Conservation (phyloP, 202 grass and related monocot species). For the Musa balbisiana region DNA sequence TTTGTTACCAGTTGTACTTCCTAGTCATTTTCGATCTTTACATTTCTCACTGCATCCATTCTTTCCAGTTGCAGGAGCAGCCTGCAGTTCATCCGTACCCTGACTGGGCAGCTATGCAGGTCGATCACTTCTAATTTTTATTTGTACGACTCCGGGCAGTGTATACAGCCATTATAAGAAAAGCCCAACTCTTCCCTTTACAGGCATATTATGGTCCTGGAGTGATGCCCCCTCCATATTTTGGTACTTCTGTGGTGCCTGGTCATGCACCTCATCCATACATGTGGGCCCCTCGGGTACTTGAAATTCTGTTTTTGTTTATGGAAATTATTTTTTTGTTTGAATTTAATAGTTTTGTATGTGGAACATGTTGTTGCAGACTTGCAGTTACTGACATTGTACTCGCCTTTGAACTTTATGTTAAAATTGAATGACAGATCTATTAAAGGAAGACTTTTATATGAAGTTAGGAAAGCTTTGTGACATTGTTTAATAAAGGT, state of each 20-base stretch:
- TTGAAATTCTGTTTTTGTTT: slow-evolving; percentile 15
- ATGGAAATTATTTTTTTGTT: not conserved
- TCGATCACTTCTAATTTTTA: slow-evolving; percentile 23
- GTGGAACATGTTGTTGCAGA: too few species aligned
- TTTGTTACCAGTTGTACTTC: not conserved
- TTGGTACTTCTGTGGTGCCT: slow-evolving; percentile 45
- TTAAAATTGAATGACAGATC: not conserved
- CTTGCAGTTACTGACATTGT: not conserved
- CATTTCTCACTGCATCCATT: slow-evolving; percentile 15
- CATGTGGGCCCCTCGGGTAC: slow-evolving; percentile 93
- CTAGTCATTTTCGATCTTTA: slow-evolving; percentile 5
- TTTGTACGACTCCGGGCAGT: not conserved
- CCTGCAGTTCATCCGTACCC: slow-evolving; percentile 64
- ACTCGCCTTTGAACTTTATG: not conserved
- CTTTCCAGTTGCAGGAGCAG: slow-evolving; percentile 52
- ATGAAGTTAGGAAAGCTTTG: too few species aligned
- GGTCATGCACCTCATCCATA: slow-evolving; percentile 68
- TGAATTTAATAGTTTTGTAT: not conserved
- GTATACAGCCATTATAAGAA: not conserved
- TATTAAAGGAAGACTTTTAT: too few species aligned
- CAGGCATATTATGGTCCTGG: slow-evolving; percentile 88
- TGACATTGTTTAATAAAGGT: too few species aligned
- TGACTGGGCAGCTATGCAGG: slow-evolving; percentile 90
- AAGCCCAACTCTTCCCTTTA: slow-evolving; percentile 9
- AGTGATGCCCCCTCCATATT: slow-evolving; percentile 67